Percentiles rank a stretch among this genome's conserved stretches.
Conservation (phyloP, 1,139 yeast species). For the Geotrichum europaeum region DNA sequence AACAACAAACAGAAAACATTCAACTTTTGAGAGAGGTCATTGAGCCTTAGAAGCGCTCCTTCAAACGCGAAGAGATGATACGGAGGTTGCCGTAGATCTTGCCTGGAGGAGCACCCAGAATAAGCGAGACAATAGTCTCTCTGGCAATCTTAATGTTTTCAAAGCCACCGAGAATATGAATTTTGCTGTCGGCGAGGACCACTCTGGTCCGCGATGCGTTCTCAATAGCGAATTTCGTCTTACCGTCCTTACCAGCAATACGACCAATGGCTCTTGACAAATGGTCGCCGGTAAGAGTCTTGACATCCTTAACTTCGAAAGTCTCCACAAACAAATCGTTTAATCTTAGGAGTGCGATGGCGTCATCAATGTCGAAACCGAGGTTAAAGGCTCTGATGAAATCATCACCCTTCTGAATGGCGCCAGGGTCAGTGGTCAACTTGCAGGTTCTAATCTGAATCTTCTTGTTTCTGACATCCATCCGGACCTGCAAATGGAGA, state of each 20-base stretch:
- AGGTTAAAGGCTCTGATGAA: constrained; percentile 89
- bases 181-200: constrained; percentile 92
- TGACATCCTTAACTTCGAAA: constrained; percentile 93
- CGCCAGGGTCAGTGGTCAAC: constrained; percentile 83
- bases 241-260: constrained; percentile 99
- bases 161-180: constrained; percentile 94
- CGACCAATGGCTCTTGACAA: constrained; percentile 97
- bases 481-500: constrained; percentile 87
- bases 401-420: constrained; percentile 96
- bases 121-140: constrained; percentile 89
- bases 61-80: constrained; percentile 93
- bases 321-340: constrained; percentile 96
- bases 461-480: constrained; percentile 74
- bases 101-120: constrained; percentile 97
- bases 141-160: constrained; percentile 96
- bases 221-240: constrained; percentile 96
- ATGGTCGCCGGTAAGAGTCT: constrained; percentile 92
- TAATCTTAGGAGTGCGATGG: constrained; percentile 85
- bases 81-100: constrained; percentile 96
- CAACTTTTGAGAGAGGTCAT: not conserved
- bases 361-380: constrained; percentile 95
- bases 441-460: constrained; percentile 83
- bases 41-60: constrained; percentile 69
- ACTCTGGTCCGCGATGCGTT: constrained; percentile 97
- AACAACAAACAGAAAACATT: not conserved